Evolutionary conservation across 176 grass and related monocot species (phyloP), one percentile per base, ranked within the genome.

Genomic region (Zea mays): DNA sequence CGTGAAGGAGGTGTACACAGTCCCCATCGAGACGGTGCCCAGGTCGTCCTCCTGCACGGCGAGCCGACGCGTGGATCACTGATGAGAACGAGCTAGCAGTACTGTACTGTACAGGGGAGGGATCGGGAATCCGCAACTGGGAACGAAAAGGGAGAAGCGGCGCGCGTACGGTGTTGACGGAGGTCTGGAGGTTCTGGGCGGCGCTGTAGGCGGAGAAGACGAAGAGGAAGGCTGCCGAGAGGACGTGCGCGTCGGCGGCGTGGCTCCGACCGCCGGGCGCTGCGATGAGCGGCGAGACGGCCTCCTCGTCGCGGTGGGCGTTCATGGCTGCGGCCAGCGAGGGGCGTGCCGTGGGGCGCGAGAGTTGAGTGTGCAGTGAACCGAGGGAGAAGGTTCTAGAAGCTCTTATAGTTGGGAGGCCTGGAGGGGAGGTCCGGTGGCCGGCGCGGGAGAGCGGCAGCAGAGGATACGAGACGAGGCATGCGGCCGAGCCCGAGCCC

Each of bases 151-250:
- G 36, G 8, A 14, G 38, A 21, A 27, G 15, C 59, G 10, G 16
- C 42, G 21, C 14, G 2, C 42, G 20, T 44, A 98, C 89, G 39
- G 85, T 87, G 84, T 98, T 98, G 65, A 98, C 81, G 20, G 81
- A 89, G 92, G 74, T 94, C 83, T 98, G 56, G 42, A 98, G 82
- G 71, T 98, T 98, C 92, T 98, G 87, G 33, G 85, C 83, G 35
- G 96, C 92, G 72, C 75, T 34, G 71, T 90, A 95, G 19, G 92
- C 92, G 41, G 87, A 94, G 92, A 98, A 98, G 74, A 95, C 62
- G 83, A 92, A 94, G 27, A 98, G 62, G 96, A 98, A 98, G 9
- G 96, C 96, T 0, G 80, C 72, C 47, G 85, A 92, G 74, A 98
- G 92, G 58, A 94, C 64, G 73, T 89, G 92, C 65, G 85, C 65